These are phyloP conservation scores for Candida ponderosae DNA, from an alignment of 805 yeast species.

Conservation along the genomic window DNA sequence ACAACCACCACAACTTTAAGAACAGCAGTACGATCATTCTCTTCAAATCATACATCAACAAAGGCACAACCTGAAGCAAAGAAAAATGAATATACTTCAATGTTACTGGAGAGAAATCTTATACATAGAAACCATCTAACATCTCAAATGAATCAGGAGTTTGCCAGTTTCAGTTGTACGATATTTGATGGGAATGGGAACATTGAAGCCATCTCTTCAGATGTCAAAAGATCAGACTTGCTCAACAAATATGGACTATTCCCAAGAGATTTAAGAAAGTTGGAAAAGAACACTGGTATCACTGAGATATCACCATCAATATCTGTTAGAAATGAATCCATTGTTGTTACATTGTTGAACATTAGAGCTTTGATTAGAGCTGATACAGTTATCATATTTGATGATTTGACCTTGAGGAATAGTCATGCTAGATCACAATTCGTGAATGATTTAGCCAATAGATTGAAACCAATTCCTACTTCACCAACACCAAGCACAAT, in stretches of 20 bases:
- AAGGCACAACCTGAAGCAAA: too few species aligned
- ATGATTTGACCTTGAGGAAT: slow-evolving; percentile 52
- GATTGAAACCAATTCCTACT: slow-evolving; percentile 32
- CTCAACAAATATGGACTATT: slow-evolving; percentile 68
- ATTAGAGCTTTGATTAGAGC: slow-evolving; percentile 71
- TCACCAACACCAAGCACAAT: background rate
- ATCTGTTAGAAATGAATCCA: slow-evolving; percentile 64
- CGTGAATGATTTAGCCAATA: slow-evolving; percentile 72
- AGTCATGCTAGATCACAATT: slow-evolving; percentile 67
- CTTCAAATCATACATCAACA: too few species aligned
- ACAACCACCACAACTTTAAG: too few species aligned
- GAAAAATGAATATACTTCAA: slow-evolving; percentile 16
- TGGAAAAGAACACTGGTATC: slow-evolving; percentile 51
- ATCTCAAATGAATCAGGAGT: slow-evolving; percentile 22
- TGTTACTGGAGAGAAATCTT: slow-evolving; percentile 28
- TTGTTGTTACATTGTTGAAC: slow-evolving; percentile 66
- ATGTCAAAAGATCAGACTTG: slow-evolving; percentile 66
- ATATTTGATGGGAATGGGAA: slow-evolving; percentile 66
- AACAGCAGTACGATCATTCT: too few species aligned
- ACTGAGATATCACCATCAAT: slow-evolving; percentile 79
- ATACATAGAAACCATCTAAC: slow-evolving; percentile 25
- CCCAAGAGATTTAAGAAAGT: slow-evolving; percentile 86
- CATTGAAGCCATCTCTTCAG: slow-evolving; percentile 60
- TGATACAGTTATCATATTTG: slow-evolving; percentile 69
- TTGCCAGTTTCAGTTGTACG: slow-evolving; percentile 62